Conservation (phyloP, 371 early-diverging fungal genomes). For the Rhizopus delemar region DNA sequence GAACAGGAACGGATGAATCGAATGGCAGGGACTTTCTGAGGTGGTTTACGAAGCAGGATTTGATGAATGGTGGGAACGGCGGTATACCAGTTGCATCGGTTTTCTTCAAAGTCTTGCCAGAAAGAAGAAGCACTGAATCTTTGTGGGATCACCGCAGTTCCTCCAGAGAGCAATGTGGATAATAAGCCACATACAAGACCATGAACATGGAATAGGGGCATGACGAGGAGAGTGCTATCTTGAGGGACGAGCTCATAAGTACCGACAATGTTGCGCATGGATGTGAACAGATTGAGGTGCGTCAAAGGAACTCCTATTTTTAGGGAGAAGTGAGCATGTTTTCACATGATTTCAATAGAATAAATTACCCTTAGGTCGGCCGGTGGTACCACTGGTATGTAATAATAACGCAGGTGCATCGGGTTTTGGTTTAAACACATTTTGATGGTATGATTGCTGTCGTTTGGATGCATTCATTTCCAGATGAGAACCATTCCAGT, state of each 20-base stretch:
- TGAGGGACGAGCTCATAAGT: conserved; percentile 65
- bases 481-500: conserved; percentile 50
- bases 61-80: conserved; percentile 93
- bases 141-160: conserved; percentile 76
- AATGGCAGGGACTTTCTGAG: conserved; percentile 50
- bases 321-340: background rate
- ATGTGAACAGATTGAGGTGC: conserved; percentile 74
- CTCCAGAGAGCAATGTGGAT: conserved; percentile 76
- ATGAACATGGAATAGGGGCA: conserved; percentile 94
- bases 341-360: background rate
- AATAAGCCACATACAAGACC: conserved; percentile 82
- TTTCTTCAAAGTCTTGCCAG: conserved; percentile 71
- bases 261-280: conserved; percentile 71
- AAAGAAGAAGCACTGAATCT: conserved; percentile 80
- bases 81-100: conserved; percentile 74
- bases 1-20: conserved; percentile 89
- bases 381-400: conserved; percentile 86
- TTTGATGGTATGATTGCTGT: conserved; percentile 3
- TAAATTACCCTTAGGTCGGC: conserved; percentile 75
- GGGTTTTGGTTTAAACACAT: conserved; percentile 40
- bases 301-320: conserved; percentile 76
- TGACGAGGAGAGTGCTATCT: conserved; percentile 77
- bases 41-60: conserved; percentile 67
- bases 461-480: conserved; percentile 32
- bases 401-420: conserved; percentile 72